phyloP scores from a whole-genome alignment of 1,284 basidiomycete species.

The Boletus holoroseus region DNA sequence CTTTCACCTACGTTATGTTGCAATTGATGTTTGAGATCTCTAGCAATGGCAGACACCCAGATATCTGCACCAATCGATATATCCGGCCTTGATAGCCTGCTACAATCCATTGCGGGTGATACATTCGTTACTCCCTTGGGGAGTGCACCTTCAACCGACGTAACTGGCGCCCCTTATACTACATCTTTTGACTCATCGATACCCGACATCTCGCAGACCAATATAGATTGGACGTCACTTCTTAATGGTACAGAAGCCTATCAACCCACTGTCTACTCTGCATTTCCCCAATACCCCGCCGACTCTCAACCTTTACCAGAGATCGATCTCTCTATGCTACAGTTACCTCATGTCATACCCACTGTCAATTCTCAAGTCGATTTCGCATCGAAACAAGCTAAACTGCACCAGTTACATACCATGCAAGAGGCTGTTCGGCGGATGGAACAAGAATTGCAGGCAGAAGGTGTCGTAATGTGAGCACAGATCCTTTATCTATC shows the following conservation, averaged over 20 bases:
- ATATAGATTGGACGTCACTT: slow-evolving; percentile 21
- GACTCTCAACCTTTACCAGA: slow-evolving; percentile 13
- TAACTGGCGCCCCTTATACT: background rate
- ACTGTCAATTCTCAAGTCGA: background rate
- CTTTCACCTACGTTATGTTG: background rate
- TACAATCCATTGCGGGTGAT: slow-evolving; percentile 12
- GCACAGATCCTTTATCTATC: background rate
- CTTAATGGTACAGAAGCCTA: background rate
- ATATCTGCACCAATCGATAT: background rate
- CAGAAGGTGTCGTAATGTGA: slow-evolving; percentile 23
- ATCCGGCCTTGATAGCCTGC: slow-evolving; percentile 14
- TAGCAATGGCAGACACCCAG: background rate
- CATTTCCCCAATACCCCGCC: slow-evolving; percentile 1
- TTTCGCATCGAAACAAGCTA: slow-evolving; percentile 13
- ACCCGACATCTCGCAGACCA: slow-evolving; percentile 1
- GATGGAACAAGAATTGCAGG: slow-evolving; percentile 27
- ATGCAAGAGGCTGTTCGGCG: slow-evolving; percentile 29
- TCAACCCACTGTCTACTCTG: background rate
- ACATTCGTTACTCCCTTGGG: background rate
- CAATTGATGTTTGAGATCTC: background rate
- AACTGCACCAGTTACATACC: slow-evolving; percentile 18
- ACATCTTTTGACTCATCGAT: background rate
- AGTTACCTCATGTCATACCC: slow-evolving; percentile 16
- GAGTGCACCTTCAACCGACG: background rate
- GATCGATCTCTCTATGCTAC: slow-evolving; percentile 27